Percentiles rank a stretch among this genome's conserved stretches.
phyloP scores from a whole-genome alignment of 208 protist genomes.

The Zelonia costaricensis region DNA sequence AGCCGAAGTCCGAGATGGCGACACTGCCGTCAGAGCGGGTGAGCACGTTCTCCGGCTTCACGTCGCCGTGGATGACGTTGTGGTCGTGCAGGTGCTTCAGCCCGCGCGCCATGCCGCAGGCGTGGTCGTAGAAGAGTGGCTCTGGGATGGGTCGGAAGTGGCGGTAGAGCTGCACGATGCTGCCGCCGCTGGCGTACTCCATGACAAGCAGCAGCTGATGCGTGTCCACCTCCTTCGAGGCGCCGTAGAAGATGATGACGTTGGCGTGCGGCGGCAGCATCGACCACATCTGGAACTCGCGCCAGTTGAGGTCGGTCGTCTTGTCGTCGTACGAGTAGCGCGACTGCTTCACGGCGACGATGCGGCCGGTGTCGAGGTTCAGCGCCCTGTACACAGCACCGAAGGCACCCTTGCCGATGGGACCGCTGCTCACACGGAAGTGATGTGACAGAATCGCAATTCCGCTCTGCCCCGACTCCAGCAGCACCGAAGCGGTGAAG shows the following conservation, averaged over 20 bases:
- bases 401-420: constrained; percentile 67
- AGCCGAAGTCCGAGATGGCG: constrained; percentile 72
- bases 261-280: constrained; percentile 63
- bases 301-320: constrained; percentile 46
- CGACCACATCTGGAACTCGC: constrained; percentile 62
- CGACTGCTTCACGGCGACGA: constrained; percentile 72
- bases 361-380: constrained; percentile 56
- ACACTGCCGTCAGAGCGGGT: constrained; percentile 67
- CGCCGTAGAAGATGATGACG: constrained; percentile 68
- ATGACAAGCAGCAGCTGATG: constrained; percentile 62
- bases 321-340: constrained; percentile 44
- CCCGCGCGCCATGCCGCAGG: constrained; percentile 51
- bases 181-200: constrained; percentile 69
- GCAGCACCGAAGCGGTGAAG: constrained; percentile 56
- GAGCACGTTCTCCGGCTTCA: constrained; percentile 79
- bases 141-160: constrained; percentile 56
- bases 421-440: constrained; percentile 55
- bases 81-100: constrained; percentile 77
- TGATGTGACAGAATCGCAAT: constrained; percentile 42
- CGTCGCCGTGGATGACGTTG: constrained; percentile 70
- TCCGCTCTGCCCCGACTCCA: constrained; percentile 32
- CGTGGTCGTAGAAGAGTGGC: constrained; percentile 50
- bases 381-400: constrained; percentile 67
- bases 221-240: constrained; percentile 59
- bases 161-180: constrained; percentile 52